Conservation (phyloP, 2,329 filamentous ascomycete species). For the Pestalotiopsis sp. region DNA sequence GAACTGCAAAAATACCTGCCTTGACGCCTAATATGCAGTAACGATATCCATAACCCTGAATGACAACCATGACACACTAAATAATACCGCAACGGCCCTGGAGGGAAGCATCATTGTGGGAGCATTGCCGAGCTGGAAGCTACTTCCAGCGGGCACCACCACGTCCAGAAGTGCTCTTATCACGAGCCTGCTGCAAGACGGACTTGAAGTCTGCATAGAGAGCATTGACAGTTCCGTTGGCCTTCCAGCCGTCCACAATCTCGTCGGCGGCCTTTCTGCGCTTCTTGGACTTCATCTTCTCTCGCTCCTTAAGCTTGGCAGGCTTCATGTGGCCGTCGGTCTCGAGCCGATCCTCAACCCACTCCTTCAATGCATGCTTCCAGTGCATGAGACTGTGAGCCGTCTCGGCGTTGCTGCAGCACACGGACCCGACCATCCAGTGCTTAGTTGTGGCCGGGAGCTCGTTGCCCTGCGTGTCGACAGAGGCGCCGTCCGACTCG, state of each 20-base stretch:
- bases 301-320: constrained; percentile 59
- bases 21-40: neutral
- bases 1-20: neutral
- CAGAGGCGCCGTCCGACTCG: constrained; percentile 32
- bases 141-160: constrained; percentile 15
- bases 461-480: constrained; percentile 40
- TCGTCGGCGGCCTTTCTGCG: constrained; percentile 60
- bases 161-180: constrained; percentile 35
- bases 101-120: too few relatives aligned
- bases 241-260: constrained; percentile 65
- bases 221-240: constrained; percentile 55
- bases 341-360: constrained; percentile 64
- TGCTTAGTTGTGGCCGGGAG: constrained; percentile 36
- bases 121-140: neutral
- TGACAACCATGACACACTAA: neutral
- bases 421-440: constrained; percentile 40
- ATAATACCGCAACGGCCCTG: too few relatives aligned
- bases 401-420: constrained; percentile 58
- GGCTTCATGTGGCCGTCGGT: constrained; percentile 57
- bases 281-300: constrained; percentile 60
- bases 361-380: constrained; percentile 72
- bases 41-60: neutral
- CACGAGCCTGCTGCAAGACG: constrained; percentile 58
- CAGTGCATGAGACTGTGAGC: constrained; percentile 75
- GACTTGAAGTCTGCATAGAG: constrained; percentile 68